phyloP scores from a whole-genome alignment of 805 yeast genomes.

The Saccharomycopsis javanensis region DNA sequence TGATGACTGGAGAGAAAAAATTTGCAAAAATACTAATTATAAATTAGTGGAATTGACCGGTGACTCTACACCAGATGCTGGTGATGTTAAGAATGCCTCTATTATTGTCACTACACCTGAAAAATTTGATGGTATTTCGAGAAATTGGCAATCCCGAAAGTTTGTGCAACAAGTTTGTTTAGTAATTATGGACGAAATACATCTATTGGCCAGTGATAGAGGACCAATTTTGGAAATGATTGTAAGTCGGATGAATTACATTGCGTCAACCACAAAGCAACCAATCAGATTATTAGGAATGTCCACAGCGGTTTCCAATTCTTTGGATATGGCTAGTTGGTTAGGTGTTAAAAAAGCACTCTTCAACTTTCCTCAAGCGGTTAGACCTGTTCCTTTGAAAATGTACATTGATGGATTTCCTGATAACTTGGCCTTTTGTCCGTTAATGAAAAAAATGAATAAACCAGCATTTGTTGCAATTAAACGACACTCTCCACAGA shows the following conservation, averaged over 20 bases:
- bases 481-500: slow-evolving; percentile 77
- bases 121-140: slow-evolving; percentile 79
- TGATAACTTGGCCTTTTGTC: slow-evolving; percentile 70
- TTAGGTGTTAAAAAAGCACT: slow-evolving; percentile 63
- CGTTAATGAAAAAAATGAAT: slow-evolving; percentile 80
- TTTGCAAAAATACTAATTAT: slow-evolving; percentile 37
- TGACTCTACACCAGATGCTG: slow-evolving; percentile 67
- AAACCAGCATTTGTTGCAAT: slow-evolving; percentile 89
- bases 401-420: slow-evolving; percentile 86
- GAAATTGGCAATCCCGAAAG: slow-evolving; percentile 73
- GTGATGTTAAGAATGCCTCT: slow-evolving; percentile 57
- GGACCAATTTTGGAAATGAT: slow-evolving; percentile 84
- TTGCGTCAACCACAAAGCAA: slow-evolving; percentile 47
- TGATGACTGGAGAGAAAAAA: slow-evolving; percentile 61
- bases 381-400: slow-evolving; percentile 76
- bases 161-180: slow-evolving; percentile 68
- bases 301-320: slow-evolving; percentile 82
- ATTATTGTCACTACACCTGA: slow-evolving; percentile 79
- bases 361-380: slow-evolving; percentile 73
- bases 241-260: slow-evolving; percentile 77
- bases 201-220: slow-evolving; percentile 72
- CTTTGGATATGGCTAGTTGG: slow-evolving; percentile 82
- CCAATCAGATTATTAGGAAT: slow-evolving; percentile 63
- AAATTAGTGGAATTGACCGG: slow-evolving; percentile 73
- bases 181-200: slow-evolving; percentile 81